A percentile compares a stretch with the other conserved stretches of the same genome.
phyloP scores from a whole-genome alignment of 2,329 filamentous ascomycete species.

The Magnaporthales sp. region DNA sequence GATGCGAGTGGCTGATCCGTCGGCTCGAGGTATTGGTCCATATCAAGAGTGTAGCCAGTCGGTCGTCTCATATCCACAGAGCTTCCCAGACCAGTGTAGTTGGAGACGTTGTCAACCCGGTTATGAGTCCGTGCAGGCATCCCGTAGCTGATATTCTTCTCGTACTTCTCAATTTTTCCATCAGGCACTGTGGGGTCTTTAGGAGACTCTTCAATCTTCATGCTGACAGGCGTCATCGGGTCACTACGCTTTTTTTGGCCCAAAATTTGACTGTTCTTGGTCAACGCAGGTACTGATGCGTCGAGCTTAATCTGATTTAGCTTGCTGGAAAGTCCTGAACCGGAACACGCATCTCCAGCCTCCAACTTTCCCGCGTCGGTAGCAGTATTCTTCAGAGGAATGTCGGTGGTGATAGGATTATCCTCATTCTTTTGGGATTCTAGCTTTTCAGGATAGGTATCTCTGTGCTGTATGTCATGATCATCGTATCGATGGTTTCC shows the following conservation, averaged over 20 bases:
- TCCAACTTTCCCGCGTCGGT: neutral
- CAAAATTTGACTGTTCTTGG: neutral
- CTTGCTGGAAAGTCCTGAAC: neutral
- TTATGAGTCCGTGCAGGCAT: neutral
- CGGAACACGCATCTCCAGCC: neutral
- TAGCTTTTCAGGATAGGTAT: neutral
- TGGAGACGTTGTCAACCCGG: neutral
- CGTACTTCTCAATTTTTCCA: neutral
- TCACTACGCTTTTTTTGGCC: neutral
- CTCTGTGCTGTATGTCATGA: neutral
- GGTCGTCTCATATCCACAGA: neutral
- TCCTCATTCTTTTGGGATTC: neutral
- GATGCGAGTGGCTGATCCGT: neutral
- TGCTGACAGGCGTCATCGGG: neutral
- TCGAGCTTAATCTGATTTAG: neutral
- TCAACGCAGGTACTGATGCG: neutral
- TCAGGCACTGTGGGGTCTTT: neutral
- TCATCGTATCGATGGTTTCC: neutral
- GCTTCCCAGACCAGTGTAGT: neutral
- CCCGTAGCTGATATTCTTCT: neutral
- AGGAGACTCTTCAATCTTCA: neutral
- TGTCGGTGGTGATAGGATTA: neutral
- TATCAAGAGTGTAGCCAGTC: neutral
- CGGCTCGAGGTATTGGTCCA: neutral
- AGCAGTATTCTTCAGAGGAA: neutral